Evolutionary conservation across 345 rosid genomes (phyloP).

Genomic region (Melastoma malabathricum): DNA sequence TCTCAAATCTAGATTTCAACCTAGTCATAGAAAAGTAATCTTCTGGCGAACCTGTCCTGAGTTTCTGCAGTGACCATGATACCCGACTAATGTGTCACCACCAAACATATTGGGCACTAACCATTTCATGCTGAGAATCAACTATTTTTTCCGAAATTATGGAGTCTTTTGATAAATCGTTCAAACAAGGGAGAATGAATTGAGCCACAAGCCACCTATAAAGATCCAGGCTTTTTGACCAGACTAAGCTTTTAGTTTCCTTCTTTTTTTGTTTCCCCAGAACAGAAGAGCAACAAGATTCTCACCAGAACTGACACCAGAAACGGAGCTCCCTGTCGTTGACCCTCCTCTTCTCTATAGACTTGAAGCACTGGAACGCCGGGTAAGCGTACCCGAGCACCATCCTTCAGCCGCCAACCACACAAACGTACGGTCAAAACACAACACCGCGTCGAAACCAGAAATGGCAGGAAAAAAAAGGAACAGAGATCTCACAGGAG

Average conservation of each 20-base stretch:
- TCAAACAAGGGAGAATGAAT: no score
- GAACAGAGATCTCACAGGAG: slow-evolving; percentile 7
- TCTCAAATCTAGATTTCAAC: no score
- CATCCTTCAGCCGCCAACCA: slow-evolving; percentile 6
- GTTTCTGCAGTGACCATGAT: no score
- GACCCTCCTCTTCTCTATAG: slow-evolving; percentile 12
- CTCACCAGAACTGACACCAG: slow-evolving; percentile 22
- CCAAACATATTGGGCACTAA: no score
- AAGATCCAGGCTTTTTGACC: no score
- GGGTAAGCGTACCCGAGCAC: slow-evolving; percentile 18
- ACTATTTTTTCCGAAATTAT: no score
- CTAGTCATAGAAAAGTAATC: no score
- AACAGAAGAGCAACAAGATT: not conserved
- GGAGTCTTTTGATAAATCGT: no score
- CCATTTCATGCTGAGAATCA: no score
- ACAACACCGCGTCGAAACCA: not conserved
- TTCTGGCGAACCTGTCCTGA: no score
- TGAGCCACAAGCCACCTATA: no score
- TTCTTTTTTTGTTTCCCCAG: not conserved
- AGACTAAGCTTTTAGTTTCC: not conserved
- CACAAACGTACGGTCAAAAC: not conserved
- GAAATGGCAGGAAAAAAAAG: not conserved
- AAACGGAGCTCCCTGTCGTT: slow-evolving; percentile 14
- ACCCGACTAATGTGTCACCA: no score
- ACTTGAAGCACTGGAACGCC: slow-evolving; percentile 16